Percentiles rank a stretch among this genome's conserved stretches.
phyloP scores from a whole-genome alignment of 306 rosid genomes.

The Quercus bicolor region DNA sequence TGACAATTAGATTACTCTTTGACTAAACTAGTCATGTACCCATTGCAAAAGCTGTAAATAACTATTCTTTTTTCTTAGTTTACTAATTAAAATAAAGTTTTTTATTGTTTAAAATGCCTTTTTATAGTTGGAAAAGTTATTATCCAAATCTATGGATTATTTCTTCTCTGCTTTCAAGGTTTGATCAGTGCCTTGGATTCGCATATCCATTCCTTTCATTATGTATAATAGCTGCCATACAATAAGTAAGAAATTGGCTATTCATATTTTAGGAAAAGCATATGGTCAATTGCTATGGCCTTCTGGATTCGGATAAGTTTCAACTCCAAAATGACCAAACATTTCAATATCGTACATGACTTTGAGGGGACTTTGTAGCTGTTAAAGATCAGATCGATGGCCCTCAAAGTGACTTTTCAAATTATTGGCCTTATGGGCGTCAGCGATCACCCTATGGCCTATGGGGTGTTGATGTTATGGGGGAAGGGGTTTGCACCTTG shows the following conservation, averaged over 20 bases:
- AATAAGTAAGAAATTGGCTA: background rate
- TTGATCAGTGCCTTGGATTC: slow-evolving; percentile 27
- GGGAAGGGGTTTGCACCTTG: too few species aligned
- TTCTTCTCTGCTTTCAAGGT: slow-evolving; percentile 21
- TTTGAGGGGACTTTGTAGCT: too few species aligned
- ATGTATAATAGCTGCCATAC: slow-evolving; percentile 1
- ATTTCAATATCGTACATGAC: background rate
- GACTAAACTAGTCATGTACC: slow-evolving; percentile 5
- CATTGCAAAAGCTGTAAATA: slow-evolving; percentile 21
- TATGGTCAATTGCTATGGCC: background rate
- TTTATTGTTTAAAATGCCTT: background rate
- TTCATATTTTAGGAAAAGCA: background rate
- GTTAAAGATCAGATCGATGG: too few species aligned
- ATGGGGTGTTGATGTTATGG: too few species aligned
- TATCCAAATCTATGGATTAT: background rate
- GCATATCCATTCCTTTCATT: slow-evolving; percentile 3
- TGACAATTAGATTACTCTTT: slow-evolving; percentile 6
- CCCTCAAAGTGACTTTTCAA: too few species aligned
- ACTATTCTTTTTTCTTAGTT: slow-evolving; percentile 12
- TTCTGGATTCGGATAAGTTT: slow-evolving; percentile 6
- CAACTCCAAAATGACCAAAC: slow-evolving; percentile 6
- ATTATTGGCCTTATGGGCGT: too few species aligned
- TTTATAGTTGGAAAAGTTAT: slow-evolving; percentile 3
- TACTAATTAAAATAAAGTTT: slow-evolving; percentile 2
- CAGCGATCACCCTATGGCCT: too few species aligned